These are phyloP conservation scores for Penicillium brevicompactum DNA, from an alignment of 2,329 filamentous ascomycete genomes.

Conservation along the genomic window DNA sequence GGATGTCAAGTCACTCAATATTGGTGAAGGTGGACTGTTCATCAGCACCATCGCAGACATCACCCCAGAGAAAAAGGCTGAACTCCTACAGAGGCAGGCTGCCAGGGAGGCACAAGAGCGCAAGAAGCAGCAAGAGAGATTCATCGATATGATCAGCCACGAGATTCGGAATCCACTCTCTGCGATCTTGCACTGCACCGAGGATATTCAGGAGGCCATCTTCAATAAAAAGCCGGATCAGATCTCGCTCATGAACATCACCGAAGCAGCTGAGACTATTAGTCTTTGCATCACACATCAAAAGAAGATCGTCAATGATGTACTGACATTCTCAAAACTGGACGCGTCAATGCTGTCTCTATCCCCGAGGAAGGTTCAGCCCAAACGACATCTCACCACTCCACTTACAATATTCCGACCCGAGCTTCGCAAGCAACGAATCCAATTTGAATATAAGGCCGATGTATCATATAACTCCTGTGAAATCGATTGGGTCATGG, in stretches of 20 bases:
- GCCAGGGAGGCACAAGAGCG: slow-evolving; percentile 80
- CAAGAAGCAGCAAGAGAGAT: slow-evolving; percentile 78
- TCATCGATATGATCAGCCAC: slow-evolving; percentile 71
- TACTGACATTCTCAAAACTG: slow-evolving; percentile 72
- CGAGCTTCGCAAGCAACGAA: slow-evolving; percentile 69
- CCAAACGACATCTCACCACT: slow-evolving; percentile 65
- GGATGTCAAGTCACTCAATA: slow-evolving; percentile 11
- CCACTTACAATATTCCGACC: slow-evolving; percentile 78
- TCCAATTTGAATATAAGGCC: slow-evolving; percentile 65
- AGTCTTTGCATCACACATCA: slow-evolving; percentile 77
- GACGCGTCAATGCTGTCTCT: slow-evolving; percentile 74
- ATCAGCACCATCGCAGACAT: slow-evolving; percentile 72
- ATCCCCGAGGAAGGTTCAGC: slow-evolving; percentile 69
- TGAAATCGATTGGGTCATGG: slow-evolving; percentile 64
- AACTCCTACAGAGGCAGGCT: slow-evolving; percentile 74
- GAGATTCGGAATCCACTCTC: slow-evolving; percentile 61
- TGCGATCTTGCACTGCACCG: slow-evolving; percentile 61
- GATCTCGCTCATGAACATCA: slow-evolving; percentile 58
- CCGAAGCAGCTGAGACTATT: slow-evolving; percentile 77
- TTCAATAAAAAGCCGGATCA: slow-evolving; percentile 5
- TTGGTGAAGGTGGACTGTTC: slow-evolving; percentile 12
- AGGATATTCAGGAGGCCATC: slow-evolving; percentile 41
- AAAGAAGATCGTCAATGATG: slow-evolving; percentile 76
- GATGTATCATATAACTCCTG: slow-evolving; percentile 63
- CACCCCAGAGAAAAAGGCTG: slow-evolving; percentile 80